Evolutionary conservation across 768 basidiomycete species (phyloP).

Genomic region (Pleurotus djamor): DNA sequence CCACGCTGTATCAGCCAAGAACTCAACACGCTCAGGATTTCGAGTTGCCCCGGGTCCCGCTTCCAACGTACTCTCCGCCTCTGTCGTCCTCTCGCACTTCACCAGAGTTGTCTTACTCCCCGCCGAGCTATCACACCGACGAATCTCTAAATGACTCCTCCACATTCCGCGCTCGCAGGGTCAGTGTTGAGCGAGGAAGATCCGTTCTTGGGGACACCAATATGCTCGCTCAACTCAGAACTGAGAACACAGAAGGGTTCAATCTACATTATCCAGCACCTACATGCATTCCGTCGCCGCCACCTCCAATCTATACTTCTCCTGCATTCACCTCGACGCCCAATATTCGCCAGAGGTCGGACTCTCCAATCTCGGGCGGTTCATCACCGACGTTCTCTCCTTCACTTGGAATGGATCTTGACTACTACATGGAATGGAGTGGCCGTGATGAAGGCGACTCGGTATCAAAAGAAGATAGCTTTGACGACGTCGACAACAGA

Average conservation of each 20-base stretch:
- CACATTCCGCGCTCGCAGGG: background rate
- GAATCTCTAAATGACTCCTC: background rate
- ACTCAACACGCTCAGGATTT: background rate
- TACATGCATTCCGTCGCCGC: background rate
- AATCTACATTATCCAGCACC: background rate
- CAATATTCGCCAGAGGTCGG: background rate
- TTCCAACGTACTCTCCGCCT: conserved; percentile 2
- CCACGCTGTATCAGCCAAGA: background rate
- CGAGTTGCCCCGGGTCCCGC: background rate
- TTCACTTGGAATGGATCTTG: background rate
- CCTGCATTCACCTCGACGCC: background rate
- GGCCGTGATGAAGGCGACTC: background rate
- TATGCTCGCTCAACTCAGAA: background rate
- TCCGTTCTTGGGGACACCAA: background rate
- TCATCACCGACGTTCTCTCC: background rate
- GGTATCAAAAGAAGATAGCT: background rate
- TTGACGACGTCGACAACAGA: background rate
- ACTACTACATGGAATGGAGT: conserved; percentile 2
- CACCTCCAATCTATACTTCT: background rate
- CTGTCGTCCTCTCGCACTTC: background rate
- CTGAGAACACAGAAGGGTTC: background rate
- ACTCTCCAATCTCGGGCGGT: background rate
- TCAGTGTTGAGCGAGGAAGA: background rate
- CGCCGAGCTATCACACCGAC: conserved; percentile 1
- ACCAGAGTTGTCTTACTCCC: background rate